phyloP scores from a whole-genome alignment of 2,329 filamentous ascomycete species.

The Alternaria ventricosa region DNA sequence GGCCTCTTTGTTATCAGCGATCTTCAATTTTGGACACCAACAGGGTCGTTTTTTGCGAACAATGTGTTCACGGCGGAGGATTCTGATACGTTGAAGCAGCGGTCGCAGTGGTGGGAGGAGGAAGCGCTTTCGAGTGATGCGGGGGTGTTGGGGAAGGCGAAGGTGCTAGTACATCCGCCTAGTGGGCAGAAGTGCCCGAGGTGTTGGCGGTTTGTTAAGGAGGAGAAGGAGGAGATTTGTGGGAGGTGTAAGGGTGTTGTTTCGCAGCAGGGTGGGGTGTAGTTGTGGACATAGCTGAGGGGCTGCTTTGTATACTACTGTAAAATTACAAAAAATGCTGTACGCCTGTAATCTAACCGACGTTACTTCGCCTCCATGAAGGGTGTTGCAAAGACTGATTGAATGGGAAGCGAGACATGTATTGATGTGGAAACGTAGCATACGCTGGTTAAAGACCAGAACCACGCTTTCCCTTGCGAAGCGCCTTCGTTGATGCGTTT shows the following conservation, averaged over 20 bases:
- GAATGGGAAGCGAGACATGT: too few relatives aligned
- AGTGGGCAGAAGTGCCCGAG: slow-evolving; percentile 75
- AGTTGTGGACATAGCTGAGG: not conserved
- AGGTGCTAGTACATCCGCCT: slow-evolving; percentile 52
- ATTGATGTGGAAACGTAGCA: too few relatives aligned
- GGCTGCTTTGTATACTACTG: not conserved
- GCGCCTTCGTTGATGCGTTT: too few relatives aligned
- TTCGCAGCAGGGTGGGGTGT: slow-evolving; percentile 9
- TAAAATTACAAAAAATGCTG: too few relatives aligned
- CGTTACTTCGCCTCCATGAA: too few relatives aligned
- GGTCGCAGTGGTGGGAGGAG: slow-evolving; percentile 15
- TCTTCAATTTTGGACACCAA: slow-evolving; percentile 21
- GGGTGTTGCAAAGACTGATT: too few relatives aligned
- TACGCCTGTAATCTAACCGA: too few relatives aligned
- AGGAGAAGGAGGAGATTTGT: slow-evolving; percentile 71
- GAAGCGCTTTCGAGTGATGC: not conserved
- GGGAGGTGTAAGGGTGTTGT: slow-evolving; percentile 74
- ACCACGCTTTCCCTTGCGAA: too few relatives aligned
- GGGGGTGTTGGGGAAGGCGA: slow-evolving; percentile 23
- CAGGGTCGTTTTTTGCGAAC: not conserved
- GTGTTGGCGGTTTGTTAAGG: slow-evolving; percentile 87
- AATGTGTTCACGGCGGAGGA: not conserved
- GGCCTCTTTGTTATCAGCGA: slow-evolving; percentile 54
- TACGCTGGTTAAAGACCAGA: too few relatives aligned
- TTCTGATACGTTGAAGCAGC: slow-evolving; percentile 11